phyloP scores from a whole-genome alignment of 306 rosid species.

The Canavalia ensiformis region DNA sequence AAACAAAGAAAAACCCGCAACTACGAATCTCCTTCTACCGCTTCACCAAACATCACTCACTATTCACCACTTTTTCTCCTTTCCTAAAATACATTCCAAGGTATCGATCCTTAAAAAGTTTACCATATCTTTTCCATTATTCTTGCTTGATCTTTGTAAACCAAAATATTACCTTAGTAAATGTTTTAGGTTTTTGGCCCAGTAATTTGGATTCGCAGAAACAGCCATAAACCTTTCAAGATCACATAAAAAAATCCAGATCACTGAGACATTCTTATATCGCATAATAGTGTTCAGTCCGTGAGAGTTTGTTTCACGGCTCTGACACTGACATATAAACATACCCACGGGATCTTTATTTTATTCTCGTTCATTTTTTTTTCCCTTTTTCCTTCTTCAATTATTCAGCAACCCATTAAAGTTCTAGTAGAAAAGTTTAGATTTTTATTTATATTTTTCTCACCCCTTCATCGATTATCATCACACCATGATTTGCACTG shows the following conservation, averaged over 20 bases:
- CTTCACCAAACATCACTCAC: too few relatives aligned
- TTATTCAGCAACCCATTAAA: slow-evolving; percentile 37
- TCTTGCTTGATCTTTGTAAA: too few relatives aligned
- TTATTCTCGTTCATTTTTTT: neutral
- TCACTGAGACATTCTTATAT: slow-evolving; percentile 27
- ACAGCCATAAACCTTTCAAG: neutral
- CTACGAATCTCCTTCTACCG: too few relatives aligned
- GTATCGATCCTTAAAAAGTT: too few relatives aligned
- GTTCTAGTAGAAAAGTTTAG: slow-evolving; percentile 33
- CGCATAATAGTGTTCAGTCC: slow-evolving; percentile 30
- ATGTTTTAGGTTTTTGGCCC: too few relatives aligned
- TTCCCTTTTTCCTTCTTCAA: neutral
- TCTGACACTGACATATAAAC: slow-evolving; percentile 43
- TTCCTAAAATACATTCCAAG: too few relatives aligned
- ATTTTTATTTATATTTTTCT: neutral
- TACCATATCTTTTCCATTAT: too few relatives aligned
- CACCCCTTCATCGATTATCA: slow-evolving; percentile 14
- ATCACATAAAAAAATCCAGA: slow-evolving; percentile 3
- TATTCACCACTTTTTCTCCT: too few relatives aligned
- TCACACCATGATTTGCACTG: slow-evolving; percentile 47
- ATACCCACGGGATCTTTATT: slow-evolving; percentile 10
- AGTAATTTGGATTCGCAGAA: too few relatives aligned
- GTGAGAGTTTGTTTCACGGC: slow-evolving; percentile 42
- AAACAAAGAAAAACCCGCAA: too few relatives aligned
- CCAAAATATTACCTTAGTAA: too few relatives aligned